Conservation (phyloP, 257 asterid species). For the Linaria vulgaris region DNA sequence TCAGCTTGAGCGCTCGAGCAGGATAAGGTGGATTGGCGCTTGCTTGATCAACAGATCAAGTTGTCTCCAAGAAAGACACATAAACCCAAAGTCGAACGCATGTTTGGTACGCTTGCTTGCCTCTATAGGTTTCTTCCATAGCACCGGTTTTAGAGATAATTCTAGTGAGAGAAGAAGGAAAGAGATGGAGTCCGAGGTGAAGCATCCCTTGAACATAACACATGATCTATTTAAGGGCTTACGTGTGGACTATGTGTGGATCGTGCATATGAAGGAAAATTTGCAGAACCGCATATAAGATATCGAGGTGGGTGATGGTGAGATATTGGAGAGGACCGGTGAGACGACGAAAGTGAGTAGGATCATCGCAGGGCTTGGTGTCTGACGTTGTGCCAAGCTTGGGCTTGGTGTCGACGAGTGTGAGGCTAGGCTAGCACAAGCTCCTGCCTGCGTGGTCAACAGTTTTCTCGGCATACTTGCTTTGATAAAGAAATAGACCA, state of each 20-base stretch:
- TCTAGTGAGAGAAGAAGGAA: background rate
- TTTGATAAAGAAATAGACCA: background rate
- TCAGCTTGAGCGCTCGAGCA: constrained; percentile 1
- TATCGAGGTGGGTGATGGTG: too few relatives aligned
- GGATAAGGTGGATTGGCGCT: background rate
- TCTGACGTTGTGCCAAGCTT: too few relatives aligned
- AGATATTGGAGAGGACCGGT: too few relatives aligned
- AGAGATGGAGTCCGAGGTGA: background rate
- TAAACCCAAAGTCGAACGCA: background rate
- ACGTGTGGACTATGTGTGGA: background rate
- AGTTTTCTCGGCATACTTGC: too few relatives aligned
- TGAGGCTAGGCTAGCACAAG: background rate
- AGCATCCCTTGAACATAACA: background rate
- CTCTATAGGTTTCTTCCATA: background rate
- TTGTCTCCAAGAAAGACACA: background rate
- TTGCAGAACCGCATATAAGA: too few relatives aligned
- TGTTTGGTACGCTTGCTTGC: too few relatives aligned
- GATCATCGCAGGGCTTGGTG: too few relatives aligned
- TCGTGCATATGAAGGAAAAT: too few relatives aligned
- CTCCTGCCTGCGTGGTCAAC: background rate
- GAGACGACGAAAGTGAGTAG: too few relatives aligned
- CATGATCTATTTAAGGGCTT: background rate
- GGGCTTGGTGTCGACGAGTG: background rate
- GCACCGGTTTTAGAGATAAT: background rate
- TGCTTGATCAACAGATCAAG: background rate